Conservation (phyloP, 2,329 filamentous ascomycete species). For the Pseudogymnoascus sp. region DNA sequence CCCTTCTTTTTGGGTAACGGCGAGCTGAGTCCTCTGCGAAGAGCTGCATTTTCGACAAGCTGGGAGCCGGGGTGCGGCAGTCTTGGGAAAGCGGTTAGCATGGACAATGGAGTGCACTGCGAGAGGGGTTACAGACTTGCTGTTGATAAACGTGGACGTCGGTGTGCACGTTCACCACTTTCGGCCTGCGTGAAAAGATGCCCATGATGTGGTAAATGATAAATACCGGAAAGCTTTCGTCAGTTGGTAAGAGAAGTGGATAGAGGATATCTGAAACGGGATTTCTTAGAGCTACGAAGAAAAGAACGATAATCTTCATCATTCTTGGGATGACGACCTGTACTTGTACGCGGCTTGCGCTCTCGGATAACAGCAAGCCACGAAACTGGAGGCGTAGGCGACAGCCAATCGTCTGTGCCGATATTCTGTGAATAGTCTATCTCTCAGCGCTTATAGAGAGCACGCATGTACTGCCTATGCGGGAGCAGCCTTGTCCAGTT, state of each 20-base stretch:
- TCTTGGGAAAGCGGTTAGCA: background rate
- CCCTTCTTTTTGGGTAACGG: background rate
- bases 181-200: background rate
- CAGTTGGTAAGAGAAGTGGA: background rate
- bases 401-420: background rate
- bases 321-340: background rate
- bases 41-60: background rate
- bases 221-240: background rate
- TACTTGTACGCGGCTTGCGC: background rate
- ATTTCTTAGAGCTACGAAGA: background rate
- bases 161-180: background rate
- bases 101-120: background rate
- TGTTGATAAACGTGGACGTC: background rate
- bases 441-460: background rate
- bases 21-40: background rate
- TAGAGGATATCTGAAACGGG: background rate
- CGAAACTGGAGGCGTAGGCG: background rate
- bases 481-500: background rate
- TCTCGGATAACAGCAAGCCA: background rate
- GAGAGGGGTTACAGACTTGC: background rate
- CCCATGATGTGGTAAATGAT: background rate
- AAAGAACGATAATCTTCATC: too few relatives aligned
- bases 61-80: background rate
- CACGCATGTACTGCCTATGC: background rate
- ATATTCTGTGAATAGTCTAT: background rate